phyloP scores from a whole-genome alignment of 768 basidiomycete species.

The Leccinum obscurum region DNA sequence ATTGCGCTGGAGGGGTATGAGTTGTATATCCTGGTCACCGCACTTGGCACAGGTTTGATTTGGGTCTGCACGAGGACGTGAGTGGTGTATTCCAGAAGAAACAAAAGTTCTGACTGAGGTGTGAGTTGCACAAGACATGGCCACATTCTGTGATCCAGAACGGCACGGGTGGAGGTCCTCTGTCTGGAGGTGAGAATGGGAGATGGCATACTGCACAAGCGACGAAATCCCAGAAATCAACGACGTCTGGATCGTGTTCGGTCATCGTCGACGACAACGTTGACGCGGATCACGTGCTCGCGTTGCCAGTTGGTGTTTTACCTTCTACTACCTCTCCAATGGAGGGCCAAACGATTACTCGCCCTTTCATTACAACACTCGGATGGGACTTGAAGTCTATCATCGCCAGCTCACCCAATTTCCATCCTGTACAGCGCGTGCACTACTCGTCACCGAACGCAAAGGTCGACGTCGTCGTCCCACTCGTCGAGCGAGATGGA shows the following conservation, averaged over 20 bases:
- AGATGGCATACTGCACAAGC: slow-evolving; percentile 69
- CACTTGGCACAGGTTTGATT: slow-evolving; percentile 79
- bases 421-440: slow-evolving; percentile 42
- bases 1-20: slow-evolving; percentile 73
- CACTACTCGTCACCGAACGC: slow-evolving; percentile 31
- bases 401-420: slow-evolving; percentile 39
- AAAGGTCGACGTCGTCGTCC: slow-evolving; percentile 35
- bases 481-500: slow-evolving; percentile 49
- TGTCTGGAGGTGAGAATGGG: slow-evolving; percentile 53
- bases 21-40: slow-evolving; percentile 58
- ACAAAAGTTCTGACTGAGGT: slow-evolving; percentile 61
- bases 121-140: slow-evolving; percentile 82
- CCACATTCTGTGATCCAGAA: slow-evolving; percentile 92
- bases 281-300: slow-evolving; percentile 24
- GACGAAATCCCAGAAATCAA: slow-evolving; percentile 81
- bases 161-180: slow-evolving; percentile 57
- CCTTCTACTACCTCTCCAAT: not conserved
- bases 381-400: slow-evolving; percentile 54
- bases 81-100: not conserved
- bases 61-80: slow-evolving; percentile 44
- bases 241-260: slow-evolving; percentile 31
- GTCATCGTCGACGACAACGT: slow-evolving; percentile 14
- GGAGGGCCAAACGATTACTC: slow-evolving; percentile 8
- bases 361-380: slow-evolving; percentile 37
- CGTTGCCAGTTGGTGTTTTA: not conserved